Evolutionary conservation across 2,329 filamentous ascomycete genomes (phyloP).

Genomic region (Fusarium illudens): DNA sequence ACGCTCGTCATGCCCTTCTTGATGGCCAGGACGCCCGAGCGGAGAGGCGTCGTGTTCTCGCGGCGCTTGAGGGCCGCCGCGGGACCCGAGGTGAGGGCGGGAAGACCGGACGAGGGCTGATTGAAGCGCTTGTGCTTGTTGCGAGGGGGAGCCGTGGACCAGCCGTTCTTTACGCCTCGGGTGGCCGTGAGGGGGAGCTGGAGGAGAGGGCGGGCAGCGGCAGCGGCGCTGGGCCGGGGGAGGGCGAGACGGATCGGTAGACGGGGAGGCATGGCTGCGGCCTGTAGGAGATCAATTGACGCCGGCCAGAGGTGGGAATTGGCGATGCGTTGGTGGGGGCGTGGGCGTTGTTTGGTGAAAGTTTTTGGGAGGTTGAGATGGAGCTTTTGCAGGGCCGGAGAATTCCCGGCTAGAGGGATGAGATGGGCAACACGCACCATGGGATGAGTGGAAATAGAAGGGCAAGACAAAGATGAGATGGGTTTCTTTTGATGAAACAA

Average conservation of each 20-base stretch:
- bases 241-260: constrained; percentile 56
- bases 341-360: constrained; percentile 29
- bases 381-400: constrained; percentile 33
- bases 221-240: constrained; percentile 48
- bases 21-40: constrained; percentile 82
- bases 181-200: constrained; percentile 56
- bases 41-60: constrained; percentile 67
- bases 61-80: constrained; percentile 68
- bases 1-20: constrained; percentile 98
- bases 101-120: constrained; percentile 64
- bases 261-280: constrained; percentile 55
- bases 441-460: neutral
- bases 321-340: constrained; percentile 15
- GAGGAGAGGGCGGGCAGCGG: constrained; percentile 50
- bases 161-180: constrained; percentile 67
- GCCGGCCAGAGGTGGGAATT: constrained; percentile 19
- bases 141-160: constrained; percentile 64
- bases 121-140: constrained; percentile 68
- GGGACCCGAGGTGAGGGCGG: constrained; percentile 64
- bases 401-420: constrained; percentile 31
- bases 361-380: constrained; percentile 36
- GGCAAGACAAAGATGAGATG: neutral
- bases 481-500: neutral
- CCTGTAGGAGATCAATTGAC: constrained; percentile 23
- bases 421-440: neutral